phyloP scores from a whole-genome alignment of 176 grass and related monocot genomes.

The Calamus simplicifolius region DNA sequence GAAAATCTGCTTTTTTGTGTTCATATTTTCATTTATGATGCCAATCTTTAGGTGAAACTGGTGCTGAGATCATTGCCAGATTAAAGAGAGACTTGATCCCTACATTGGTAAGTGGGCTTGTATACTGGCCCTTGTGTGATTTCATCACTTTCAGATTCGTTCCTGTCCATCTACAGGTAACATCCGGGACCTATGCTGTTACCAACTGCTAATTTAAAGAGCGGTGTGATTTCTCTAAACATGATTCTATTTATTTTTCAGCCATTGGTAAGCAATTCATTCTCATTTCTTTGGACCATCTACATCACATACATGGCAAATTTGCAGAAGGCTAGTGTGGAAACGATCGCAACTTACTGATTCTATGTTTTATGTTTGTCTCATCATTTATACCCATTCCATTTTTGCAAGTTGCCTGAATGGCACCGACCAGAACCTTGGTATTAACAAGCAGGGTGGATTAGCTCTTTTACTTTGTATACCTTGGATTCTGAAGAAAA shows the following conservation, averaged over 20 bases:
- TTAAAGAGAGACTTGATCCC: constrained; percentile 83
- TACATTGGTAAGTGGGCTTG: constrained; percentile 59
- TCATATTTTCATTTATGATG: constrained; percentile 21
- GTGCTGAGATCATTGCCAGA: constrained; percentile 80
- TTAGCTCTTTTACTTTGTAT: no score
- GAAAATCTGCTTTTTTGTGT: no score
- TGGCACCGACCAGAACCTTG: no score
- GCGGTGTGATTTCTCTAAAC: no score
- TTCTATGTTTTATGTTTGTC: neutral
- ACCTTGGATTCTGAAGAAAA: no score
- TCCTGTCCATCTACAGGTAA: constrained; percentile 87
- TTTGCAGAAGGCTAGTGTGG: constrained; percentile 59
- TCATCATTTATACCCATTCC: no score
- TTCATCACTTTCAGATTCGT: constrained; percentile 97
- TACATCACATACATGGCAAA: constrained; percentile 99
- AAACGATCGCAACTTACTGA: constrained; percentile 30
- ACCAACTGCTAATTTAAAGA: no score
- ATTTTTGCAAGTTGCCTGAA: no score
- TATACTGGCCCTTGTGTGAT: constrained; percentile 93
- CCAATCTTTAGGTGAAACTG: constrained; percentile 51
- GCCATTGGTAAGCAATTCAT: constrained; percentile 95
- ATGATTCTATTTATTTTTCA: constrained; percentile 23
- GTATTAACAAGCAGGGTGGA: no score
- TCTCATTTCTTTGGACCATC: constrained; percentile 96
- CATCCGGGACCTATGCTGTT: neutral